Evolutionary conservation across 192 early-diverging fungal species (phyloP).

Genomic region (Coemansia asiatica): DNA sequence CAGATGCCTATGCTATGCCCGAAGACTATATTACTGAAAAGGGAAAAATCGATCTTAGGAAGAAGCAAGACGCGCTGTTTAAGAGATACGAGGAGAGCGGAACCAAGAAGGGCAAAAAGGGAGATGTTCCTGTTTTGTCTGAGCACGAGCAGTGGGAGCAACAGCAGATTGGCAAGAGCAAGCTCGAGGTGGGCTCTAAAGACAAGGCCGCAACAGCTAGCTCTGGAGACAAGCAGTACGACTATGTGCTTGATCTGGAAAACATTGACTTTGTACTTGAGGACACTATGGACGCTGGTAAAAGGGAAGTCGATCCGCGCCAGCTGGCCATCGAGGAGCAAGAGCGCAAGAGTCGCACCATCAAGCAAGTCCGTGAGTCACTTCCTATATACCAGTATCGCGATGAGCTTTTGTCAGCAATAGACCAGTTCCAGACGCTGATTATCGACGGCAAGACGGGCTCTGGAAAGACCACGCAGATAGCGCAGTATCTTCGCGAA

Average conservation of each 20-base stretch:
- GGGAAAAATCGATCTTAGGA: constrained; percentile 95
- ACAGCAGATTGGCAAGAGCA: constrained; percentile 70
- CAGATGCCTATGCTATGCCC: constrained; percentile 84
- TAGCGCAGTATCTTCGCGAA: constrained; percentile 95
- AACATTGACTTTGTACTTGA: constrained; percentile 89
- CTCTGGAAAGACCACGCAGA: constrained; percentile 98
- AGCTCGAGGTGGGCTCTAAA: constrained; percentile 58
- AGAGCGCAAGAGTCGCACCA: constrained; percentile 64
- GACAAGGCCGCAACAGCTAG: constrained; percentile 54
- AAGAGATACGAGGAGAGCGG: constrained; percentile 82
- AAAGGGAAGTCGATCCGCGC: constrained; percentile 55
- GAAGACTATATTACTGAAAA: constrained; percentile 98
- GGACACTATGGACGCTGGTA: constrained; percentile 59
- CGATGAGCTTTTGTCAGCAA: constrained; percentile 77
- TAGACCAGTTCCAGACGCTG: constrained; percentile 83
- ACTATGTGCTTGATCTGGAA: constrained; percentile 93
- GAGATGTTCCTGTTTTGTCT: constrained; percentile 46
- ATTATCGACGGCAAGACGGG: constrained; percentile 98
- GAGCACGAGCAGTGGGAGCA: constrained; percentile 96
- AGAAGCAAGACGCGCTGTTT: constrained; percentile 85
- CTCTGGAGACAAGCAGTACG: constrained; percentile 67
- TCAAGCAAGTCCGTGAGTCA: constrained; percentile 62
- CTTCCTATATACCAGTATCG: constrained; percentile 90
- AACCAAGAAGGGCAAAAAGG: constrained; percentile 19
- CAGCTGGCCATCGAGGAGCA: constrained; percentile 63